Base-by-base conservation (phyloP, 441 rosid genomes). In the Erodium moschatum region DNA sequence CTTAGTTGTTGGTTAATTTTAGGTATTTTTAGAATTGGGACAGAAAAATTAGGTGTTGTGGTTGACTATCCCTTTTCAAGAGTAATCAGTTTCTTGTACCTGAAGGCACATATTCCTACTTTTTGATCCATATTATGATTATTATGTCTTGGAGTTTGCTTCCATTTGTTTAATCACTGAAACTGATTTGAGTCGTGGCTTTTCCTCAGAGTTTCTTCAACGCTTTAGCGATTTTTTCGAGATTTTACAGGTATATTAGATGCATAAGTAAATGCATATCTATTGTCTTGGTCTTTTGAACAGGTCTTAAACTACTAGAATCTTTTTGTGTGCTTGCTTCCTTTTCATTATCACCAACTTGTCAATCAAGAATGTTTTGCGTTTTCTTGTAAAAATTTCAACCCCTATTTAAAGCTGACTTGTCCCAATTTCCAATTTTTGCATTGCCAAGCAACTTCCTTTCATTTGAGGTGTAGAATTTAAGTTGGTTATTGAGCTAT, bases 261-360 rank as follows among this genome's bases (percentile, higher is more conserved):
- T 50, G 56, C 6, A 13, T 15, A 13, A 13, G 56, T 50, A 50
- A 50, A 50, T 4, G 56, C 56, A 13, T 13, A 15, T 13, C 18
- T 50, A 50, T 50, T n/a, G 56, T 50, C 56, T 50, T 50, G 56
- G 56, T 50, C 56, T 50, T 18, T 50, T 50, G 56, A 50, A 50
- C 56, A 3, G 13, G 56, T 50, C 56, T 50, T 50, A 12, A 50
- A 5, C 56, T 4, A 15, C 18, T 50, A 50, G 56, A 1, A 2
- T 18, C 16, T 50, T 13, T 50, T 13, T 13, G 27, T 24, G 27
- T 12, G n/a, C 6, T 13, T 13, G 6, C 13, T 50, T 2, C 4
- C 1, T 3, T 50, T n/a, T n/a, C 16, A 3, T n/a, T n/a, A 13
- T 50, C 16, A 0, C 19, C 3, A 5, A 46, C 15, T 5, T 13